Evolutionary conservation across 768 basidiomycete species (phyloP).

Genomic region (Imleria badia): DNA sequence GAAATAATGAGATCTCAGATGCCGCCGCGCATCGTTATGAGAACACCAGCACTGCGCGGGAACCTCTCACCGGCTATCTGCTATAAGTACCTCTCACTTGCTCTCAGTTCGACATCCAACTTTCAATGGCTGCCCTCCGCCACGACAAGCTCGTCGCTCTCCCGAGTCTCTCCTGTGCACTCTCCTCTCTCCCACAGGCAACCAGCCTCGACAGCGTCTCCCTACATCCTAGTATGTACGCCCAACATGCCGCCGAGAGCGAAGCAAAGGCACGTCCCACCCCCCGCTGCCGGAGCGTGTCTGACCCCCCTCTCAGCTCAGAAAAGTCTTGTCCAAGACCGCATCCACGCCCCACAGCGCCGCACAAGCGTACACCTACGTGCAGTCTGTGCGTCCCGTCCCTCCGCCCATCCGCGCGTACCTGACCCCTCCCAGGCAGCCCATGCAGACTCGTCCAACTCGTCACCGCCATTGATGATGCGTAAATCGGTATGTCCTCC

Average conservation of each 20-base stretch:
- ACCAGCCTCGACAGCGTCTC: constrained; percentile 65
- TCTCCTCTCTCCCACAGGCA: constrained; percentile 69
- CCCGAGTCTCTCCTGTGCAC: constrained; percentile 68
- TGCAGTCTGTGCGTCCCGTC: constrained; percentile 35
- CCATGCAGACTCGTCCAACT: constrained; percentile 36
- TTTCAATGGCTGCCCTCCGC: constrained; percentile 33
- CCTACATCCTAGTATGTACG: constrained; percentile 70
- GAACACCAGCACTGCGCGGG: constrained; percentile 7
- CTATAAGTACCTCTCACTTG: constrained; percentile 15
- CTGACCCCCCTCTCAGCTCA: constrained; percentile 41
- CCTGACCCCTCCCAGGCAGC: constrained; percentile 32
- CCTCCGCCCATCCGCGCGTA: neutral
- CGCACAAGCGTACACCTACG: constrained; percentile 33
- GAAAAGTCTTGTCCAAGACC: constrained; percentile 62
- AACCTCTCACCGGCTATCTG: neutral
- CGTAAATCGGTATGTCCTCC: constrained; percentile 44
- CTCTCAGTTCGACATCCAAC: no score
- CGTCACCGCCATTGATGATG: constrained; percentile 55
- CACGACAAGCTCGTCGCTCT: constrained; percentile 64
- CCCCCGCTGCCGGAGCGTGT: neutral
- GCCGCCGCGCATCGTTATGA: constrained; percentile 26
- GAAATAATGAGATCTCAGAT: constrained; percentile 26
- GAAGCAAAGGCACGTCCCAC: constrained; percentile 62
- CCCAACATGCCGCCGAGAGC: constrained; percentile 65
- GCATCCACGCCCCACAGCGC: constrained; percentile 36